Base-by-base conservation (phyloP, 2,329 filamentous ascomycete species). In the Ascosphaera apis region DNA sequence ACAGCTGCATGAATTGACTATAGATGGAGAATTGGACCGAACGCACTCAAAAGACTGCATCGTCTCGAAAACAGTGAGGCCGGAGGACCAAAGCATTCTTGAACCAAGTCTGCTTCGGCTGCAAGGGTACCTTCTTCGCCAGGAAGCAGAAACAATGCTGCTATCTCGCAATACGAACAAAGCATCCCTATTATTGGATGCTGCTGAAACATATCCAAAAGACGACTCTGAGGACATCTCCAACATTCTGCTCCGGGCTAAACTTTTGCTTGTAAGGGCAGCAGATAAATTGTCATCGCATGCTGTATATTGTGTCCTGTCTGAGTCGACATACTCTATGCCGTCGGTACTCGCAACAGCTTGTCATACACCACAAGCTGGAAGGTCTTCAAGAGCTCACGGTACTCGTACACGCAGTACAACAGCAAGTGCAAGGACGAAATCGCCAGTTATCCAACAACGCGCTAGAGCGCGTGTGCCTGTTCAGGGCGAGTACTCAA, bases 281-380 rank as follows among this genome's bases (percentile, higher is more conserved):
- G 51, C 59, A 34, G 48, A 50, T 12, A 45, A 53, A 33, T 79
- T 92, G 61, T 67, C 73, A 9, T 66, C 68, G 3, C 80, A 92
- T 53, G 75, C 84, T 2, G 76, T 88, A 3, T 91, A 86, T 52
- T 91, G 81, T 13, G 78, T 86, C 7, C 67, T 95, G 12, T 80
- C 86, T 33, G 88, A 98, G 47, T 93, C 88, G 0, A 92, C 83
- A 0, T 73, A 93, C 17, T 91, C 83, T 0, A 76, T 86, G 40
- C 82, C 84, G 1, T 73, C 80, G 0, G 62, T 86, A 27, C 57
- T 58, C 16, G 48, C 52, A 42, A 50, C 54, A 41, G 39, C 11
- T 25, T 25, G 6, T 11, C 21, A 25, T 11, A 25, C 21, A 6
- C 21, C 21, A 25, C 21, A 25, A 25, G 5, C 21, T 6, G 21